phyloP scores from a whole-genome alignment of 148 eudicot species.

The Diospyros kaki region DNA sequence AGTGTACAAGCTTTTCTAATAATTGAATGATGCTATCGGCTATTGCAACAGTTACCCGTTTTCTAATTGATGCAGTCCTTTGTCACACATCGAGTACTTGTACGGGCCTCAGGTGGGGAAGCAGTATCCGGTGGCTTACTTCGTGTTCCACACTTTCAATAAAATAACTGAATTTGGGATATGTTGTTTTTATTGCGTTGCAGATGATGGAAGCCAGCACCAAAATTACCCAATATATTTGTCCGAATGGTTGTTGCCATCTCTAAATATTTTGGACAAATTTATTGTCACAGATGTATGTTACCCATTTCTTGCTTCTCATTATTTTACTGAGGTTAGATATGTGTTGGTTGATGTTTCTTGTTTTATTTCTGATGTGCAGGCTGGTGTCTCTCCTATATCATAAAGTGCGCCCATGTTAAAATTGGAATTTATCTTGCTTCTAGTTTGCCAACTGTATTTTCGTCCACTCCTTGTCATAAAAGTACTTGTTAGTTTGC shows the following conservation, averaged over 20 bases:
- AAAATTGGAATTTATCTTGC: not conserved
- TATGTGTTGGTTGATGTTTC: slow-evolving; percentile 5
- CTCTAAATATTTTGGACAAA: slow-evolving; percentile 52
- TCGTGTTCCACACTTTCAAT: slow-evolving; percentile 1
- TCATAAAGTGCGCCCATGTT: slow-evolving; percentile 9
- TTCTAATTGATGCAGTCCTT: slow-evolving; percentile 55
- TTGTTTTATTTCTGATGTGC: slow-evolving; percentile 16
- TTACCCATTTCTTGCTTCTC: not conserved
- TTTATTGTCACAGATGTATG: slow-evolving; percentile 58
- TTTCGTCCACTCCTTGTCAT: no score
- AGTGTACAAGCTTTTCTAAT: not conserved
- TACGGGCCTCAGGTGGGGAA: slow-evolving; percentile 51
- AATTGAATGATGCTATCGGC: slow-evolving; percentile 8
- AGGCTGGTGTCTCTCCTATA: slow-evolving; percentile 36
- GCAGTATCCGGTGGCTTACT: slow-evolving; percentile 15
- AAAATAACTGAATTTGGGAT: not conserved
- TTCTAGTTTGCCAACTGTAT: not conserved
- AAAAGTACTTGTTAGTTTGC: no score
- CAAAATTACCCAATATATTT: slow-evolving; percentile 35
- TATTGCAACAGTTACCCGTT: not conserved
- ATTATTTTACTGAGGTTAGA: not conserved
- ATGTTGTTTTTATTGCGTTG: slow-evolving; percentile 8
- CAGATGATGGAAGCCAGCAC: slow-evolving; percentile 37
- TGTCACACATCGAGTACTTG: slow-evolving; percentile 67
- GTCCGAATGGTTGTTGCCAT: slow-evolving; percentile 76